Conservation (phyloP, 2,329 filamentous ascomycete genomes). For the Colletotrichum costaricense region DNA sequence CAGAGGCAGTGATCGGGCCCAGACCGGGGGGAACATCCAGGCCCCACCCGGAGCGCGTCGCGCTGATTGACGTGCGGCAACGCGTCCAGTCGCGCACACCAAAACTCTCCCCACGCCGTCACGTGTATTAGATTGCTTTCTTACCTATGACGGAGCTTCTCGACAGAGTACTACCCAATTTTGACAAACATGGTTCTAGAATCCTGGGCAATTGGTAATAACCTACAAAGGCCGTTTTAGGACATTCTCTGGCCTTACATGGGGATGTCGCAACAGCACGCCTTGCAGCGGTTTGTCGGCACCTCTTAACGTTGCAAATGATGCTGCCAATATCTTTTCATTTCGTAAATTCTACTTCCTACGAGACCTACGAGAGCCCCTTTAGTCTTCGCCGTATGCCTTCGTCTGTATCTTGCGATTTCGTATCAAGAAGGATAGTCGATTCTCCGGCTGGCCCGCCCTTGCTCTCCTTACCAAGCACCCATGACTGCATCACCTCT, state of each 20-base stretch:
- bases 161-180: too few relatives aligned
- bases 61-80: neutral
- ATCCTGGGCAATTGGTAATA: too few relatives aligned
- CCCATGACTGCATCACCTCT: constrained; percentile 79
- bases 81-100: neutral
- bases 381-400: constrained; percentile 28
- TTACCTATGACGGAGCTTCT: neutral
- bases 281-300: too few relatives aligned
- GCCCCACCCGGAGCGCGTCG: neutral
- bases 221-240: neutral
- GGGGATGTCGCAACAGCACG: neutral
- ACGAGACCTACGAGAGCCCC: constrained; percentile 7
- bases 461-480: constrained; percentile 58
- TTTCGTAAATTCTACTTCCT: neutral
- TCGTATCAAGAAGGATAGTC: constrained; percentile 15
- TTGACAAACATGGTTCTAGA: too few relatives aligned
- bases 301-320: neutral
- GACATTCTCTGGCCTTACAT: neutral
- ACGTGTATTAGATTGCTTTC: neutral
- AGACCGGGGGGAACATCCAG: neutral
- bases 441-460: constrained; percentile 37
- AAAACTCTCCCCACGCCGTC: neutral
- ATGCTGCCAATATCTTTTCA: neutral
- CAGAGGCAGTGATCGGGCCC: neutral
- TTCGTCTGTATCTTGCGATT: constrained; percentile 17